Percentiles rank a stretch among this genome's conserved stretches.
phyloP scores from a whole-genome alignment of 2,329 filamentous ascomycete species.

The Fusarium papillatum region DNA sequence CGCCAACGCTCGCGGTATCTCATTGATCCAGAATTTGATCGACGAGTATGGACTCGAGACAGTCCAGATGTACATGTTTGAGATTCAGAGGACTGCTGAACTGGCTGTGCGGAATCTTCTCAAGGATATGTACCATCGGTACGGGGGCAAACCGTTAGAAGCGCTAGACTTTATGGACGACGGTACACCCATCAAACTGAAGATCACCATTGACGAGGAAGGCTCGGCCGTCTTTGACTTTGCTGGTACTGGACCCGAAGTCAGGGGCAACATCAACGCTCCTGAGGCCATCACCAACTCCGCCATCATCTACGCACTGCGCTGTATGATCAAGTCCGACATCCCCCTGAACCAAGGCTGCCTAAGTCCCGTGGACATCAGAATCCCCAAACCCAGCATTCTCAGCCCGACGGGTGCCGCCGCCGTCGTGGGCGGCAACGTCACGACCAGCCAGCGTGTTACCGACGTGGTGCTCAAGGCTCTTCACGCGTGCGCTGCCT shows the following conservation, averaged over 20 bases:
- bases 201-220: background rate
- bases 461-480: background rate
- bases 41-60: slow-evolving; percentile 79
- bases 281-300: background rate
- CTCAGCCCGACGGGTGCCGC: background rate
- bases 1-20: slow-evolving; percentile 63
- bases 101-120: slow-evolving; percentile 23
- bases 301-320: background rate
- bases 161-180: background rate
- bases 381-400: background rate
- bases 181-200: background rate
- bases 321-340: background rate
- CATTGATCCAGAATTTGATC: slow-evolving; percentile 78
- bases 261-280: background rate
- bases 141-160: background rate
- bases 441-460: background rate
- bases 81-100: slow-evolving; percentile 58
- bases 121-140: background rate
- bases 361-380: background rate
- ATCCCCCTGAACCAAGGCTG: background rate
- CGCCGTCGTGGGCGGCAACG: background rate
- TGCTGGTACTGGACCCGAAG: background rate
- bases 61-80: slow-evolving; percentile 71
- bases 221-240: background rate
- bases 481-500: background rate